Conservation (phyloP, 441 rosid species). For the Macaranga tanarius region DNA sequence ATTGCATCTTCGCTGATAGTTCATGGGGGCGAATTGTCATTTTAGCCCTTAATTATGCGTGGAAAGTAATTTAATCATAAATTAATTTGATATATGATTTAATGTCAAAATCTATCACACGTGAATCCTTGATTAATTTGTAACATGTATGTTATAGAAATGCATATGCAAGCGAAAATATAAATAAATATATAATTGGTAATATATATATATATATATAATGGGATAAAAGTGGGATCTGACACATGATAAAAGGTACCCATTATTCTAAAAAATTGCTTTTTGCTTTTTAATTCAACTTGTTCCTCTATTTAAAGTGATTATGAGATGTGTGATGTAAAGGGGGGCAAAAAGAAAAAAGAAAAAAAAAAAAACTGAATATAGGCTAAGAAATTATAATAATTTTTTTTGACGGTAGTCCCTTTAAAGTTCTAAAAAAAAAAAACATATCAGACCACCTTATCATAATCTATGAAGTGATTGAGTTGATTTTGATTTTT, state of each 20-base stretch:
- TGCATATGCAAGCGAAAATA: neutral
- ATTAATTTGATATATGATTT: too few species aligned
- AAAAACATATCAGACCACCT: neutral
- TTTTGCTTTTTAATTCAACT: constrained; percentile 1
- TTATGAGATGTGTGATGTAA: neutral
- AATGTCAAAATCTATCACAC: neutral
- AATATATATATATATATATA: too few species aligned
- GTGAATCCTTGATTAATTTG: constrained; percentile 1
- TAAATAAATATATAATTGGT: neutral
- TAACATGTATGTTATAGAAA: neutral
- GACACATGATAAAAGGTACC: neutral
- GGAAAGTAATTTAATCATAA: too few species aligned
- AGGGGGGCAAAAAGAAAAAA: neutral
- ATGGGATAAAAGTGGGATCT: neutral
- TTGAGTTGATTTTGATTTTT: constrained; percentile 12
- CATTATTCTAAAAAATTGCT: neutral
- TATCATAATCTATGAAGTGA: constrained; percentile 11
- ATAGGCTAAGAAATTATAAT: neutral
- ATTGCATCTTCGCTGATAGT: too few species aligned
- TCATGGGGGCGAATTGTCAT: too few species aligned
- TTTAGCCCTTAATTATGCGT: too few species aligned
- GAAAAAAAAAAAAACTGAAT: neutral
- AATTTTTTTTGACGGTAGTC: neutral
- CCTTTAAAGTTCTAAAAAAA: neutral
- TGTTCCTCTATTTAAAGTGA: constrained; percentile 1